phyloP scores from a whole-genome alignment of 23 red algal genomes.

The Gracilaria gracilis region DNA sequence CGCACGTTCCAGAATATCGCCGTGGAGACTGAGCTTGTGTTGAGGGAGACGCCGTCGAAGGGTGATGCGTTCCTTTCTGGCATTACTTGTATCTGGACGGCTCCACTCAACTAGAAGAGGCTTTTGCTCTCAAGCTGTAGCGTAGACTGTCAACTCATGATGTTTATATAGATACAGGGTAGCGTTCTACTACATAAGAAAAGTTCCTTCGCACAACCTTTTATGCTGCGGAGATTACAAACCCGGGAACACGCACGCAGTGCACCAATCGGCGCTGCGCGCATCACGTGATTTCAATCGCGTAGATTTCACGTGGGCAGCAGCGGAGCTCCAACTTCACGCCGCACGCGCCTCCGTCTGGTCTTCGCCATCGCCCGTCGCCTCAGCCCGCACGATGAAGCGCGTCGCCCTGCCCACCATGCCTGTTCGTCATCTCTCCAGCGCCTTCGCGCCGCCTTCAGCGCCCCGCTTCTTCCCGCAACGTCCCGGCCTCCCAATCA shows the following conservation, averaged over 20 bases:
- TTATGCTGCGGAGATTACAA: too few relatives aligned
- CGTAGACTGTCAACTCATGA: background rate
- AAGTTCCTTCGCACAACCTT: too few relatives aligned
- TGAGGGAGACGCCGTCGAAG: constrained; percentile 27
- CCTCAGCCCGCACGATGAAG: background rate
- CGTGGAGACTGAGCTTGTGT: background rate
- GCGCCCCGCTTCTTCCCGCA: background rate
- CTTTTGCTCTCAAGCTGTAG: background rate
- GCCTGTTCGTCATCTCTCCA: background rate
- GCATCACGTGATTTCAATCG: too few relatives aligned
- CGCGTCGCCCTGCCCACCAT: background rate
- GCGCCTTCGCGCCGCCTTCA: constrained; percentile 2
- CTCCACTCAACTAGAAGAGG: background rate
- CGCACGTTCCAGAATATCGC: constrained; percentile 32
- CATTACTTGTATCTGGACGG: constrained; percentile 43
- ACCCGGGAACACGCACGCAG: too few relatives aligned
- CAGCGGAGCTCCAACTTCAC: too few relatives aligned
- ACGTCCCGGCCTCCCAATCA: background rate
- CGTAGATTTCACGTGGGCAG: too few relatives aligned
- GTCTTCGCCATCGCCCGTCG: background rate
- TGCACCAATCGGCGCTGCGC: too few relatives aligned
- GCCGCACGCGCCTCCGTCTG: too few relatives aligned
- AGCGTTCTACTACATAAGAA: too few relatives aligned
- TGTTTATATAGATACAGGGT: too few relatives aligned
- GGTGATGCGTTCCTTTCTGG: constrained; percentile 60